Base-by-base conservation (phyloP, 495 filamentous ascomycete species). In the Aspergillus biplanus region DNA sequence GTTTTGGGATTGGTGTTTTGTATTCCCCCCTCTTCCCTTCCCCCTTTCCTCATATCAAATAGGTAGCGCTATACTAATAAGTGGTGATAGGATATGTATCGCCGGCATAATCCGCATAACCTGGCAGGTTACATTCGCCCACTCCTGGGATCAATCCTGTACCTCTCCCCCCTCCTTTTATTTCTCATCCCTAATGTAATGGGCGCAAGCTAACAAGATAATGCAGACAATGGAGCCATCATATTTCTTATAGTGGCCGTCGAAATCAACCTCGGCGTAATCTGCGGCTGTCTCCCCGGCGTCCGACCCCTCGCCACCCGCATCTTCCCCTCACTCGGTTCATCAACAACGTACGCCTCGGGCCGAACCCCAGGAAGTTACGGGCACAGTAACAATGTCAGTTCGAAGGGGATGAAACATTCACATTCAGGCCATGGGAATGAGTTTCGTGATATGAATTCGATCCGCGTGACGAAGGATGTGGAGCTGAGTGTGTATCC, bases 391-490 rank as follows among this genome's bases (percentile, higher is more conserved):
- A 39, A 34, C 18, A 18, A 34, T 2, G n/a, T 52, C 6, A 52
- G n/a, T 18, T 52, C 58, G 31, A 44, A 44, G 11, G n/a, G 12
- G 21, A 27, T 27, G 21, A 27, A 27, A 27, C 21, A 27, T 27
- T 27, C 21, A 27, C 21, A 27, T 6, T n/a, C 39, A 0, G n/a
- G n/a, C 3, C 39, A n/a, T 44, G 58, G 33, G 33, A 3, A 12
- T 37, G 58, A 37, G 16, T 33, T 39, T 31, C 37, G 12, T 2
- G 58, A 61, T 32, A 9, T 46, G 39, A 27, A 47, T 21, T 54
- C 59, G 49, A 54, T 61, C 27, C 59, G 47, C 21, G 37, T 61
- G 15, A 61, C 35, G 27, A 61, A 61, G 49, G 50, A 61, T 44
- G 49, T 61, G 4, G 58, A 61, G 18, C 33, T 61, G 7, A 47